These are phyloP conservation scores for Yamadazyma olivae DNA, from an alignment of 805 yeast species.

Conservation along the genomic window DNA sequence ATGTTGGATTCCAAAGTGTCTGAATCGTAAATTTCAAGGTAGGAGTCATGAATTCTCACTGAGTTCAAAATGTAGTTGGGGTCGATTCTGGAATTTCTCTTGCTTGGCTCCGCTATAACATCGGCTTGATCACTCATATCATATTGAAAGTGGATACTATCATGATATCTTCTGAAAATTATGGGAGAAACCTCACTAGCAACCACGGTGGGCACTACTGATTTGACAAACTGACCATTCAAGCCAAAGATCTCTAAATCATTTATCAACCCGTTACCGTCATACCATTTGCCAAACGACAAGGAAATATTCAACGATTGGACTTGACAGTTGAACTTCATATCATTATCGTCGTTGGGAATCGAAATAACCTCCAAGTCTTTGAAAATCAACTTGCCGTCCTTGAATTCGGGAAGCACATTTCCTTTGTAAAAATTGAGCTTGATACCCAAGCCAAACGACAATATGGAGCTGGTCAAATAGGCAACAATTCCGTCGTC, in stretches of 20 bases:
- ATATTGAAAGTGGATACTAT: slow-evolving; percentile 28
- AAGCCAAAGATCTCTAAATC: slow-evolving; percentile 49
- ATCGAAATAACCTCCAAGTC: slow-evolving; percentile 27
- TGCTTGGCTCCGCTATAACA: slow-evolving; percentile 4
- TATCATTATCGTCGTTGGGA: slow-evolving; percentile 12
- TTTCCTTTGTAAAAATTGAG: slow-evolving; percentile 37
- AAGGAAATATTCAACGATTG: slow-evolving; percentile 44
- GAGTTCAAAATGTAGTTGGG: slow-evolving; percentile 30
- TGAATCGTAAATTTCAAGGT: slow-evolving; percentile 35
- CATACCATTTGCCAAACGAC: slow-evolving; percentile 53
- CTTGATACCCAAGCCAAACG: slow-evolving; percentile 36
- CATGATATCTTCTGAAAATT: slow-evolving; percentile 22
- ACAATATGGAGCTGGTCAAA: slow-evolving; percentile 33
- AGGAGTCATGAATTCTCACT: slow-evolving; percentile 52
- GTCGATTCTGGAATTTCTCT: slow-evolving; percentile 18
- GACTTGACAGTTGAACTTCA: slow-evolving; percentile 32
- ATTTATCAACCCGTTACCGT: slow-evolving; percentile 50
- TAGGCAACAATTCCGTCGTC: slow-evolving; percentile 30
- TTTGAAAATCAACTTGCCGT: slow-evolving; percentile 48
- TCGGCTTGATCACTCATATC: slow-evolving; percentile 28
- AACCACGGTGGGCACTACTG: slow-evolving; percentile 1
- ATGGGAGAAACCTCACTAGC: slow-evolving; percentile 5
- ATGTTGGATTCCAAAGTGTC: slow-evolving; percentile 7
- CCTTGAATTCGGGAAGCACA: slow-evolving; percentile 42
- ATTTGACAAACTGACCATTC: slow-evolving; percentile 32